phyloP scores from a whole-genome alignment of 2,329 filamentous ascomycete species.

The Fusarium tuaranense region DNA sequence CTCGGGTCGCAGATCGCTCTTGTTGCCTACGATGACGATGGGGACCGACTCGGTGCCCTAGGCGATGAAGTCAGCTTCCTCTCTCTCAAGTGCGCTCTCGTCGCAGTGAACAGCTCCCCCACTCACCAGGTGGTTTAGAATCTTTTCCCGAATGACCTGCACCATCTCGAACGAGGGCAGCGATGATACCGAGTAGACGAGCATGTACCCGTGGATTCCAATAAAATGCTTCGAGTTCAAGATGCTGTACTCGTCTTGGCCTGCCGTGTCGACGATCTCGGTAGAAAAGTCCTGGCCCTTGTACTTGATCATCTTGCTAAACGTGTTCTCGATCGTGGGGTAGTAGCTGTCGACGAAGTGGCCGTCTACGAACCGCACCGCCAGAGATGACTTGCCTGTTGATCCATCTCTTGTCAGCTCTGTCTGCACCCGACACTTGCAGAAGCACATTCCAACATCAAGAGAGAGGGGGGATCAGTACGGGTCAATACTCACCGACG shows the following conservation, averaged over 20 bases:
- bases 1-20: conserved; percentile 91
- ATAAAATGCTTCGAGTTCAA: conserved; percentile 99
- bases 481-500: conserved; percentile 65
- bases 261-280: conserved; percentile 98
- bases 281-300: conserved; percentile 94
- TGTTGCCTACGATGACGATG: conserved; percentile 96
- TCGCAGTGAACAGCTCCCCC: neutral
- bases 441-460: neutral
- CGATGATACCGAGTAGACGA: conserved; percentile 97
- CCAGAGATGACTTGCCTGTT: conserved; percentile 94
- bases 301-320: conserved; percentile 93
- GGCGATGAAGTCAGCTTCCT: conserved; percentile 1
- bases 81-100: neutral
- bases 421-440: neutral
- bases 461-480: neutral
- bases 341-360: conserved; percentile 99
- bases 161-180: conserved; percentile 98
- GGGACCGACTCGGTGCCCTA: conserved; percentile 93
- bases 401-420: conserved; percentile 11
- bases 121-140: conserved; percentile 91
- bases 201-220: conserved; percentile 98
- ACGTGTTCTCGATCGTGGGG: conserved; percentile 98
- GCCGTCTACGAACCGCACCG: conserved; percentile 95
- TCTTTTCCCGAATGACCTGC: conserved; percentile 95
- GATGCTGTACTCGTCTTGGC: conserved; percentile 99